Conservation (phyloP, 2,329 filamentous ascomycete genomes). For the Aspergillus pseudoviridinutans region DNA sequence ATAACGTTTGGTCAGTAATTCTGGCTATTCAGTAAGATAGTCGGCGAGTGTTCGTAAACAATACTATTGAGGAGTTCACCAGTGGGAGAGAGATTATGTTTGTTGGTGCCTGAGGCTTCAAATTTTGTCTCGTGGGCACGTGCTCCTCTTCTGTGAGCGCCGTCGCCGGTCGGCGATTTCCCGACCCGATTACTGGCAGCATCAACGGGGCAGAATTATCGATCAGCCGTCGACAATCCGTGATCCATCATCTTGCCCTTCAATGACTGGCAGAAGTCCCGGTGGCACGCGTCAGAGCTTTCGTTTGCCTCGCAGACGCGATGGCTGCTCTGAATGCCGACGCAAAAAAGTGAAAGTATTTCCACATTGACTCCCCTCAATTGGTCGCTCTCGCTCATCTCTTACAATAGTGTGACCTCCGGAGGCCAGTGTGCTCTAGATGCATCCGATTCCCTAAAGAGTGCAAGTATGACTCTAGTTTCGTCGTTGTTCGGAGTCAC, state of each 20-base stretch:
- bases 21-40: neutral
- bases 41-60: neutral
- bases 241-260: neutral
- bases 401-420: constrained; percentile 21
- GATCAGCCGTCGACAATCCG: neutral
- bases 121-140: neutral
- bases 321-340: constrained; percentile 28
- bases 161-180: too few relatives aligned
- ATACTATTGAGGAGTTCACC: neutral
- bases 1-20: neutral
- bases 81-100: neutral
- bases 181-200: neutral
- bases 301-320: constrained; percentile 16
- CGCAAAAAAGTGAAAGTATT: constrained; percentile 28
- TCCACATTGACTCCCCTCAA: neutral
- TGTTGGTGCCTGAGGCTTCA: neutral
- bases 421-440: constrained; percentile 21
- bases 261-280: neutral
- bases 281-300: neutral
- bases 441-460: constrained; percentile 22
- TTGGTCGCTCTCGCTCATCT: neutral
- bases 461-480: constrained; percentile 21
- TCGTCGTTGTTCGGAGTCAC: constrained; percentile 11
- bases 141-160: neutral
- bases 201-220: too few relatives aligned